phyloP scores from a whole-genome alignment of 768 basidiomycete genomes.

The Psilocybe tampanensis region DNA sequence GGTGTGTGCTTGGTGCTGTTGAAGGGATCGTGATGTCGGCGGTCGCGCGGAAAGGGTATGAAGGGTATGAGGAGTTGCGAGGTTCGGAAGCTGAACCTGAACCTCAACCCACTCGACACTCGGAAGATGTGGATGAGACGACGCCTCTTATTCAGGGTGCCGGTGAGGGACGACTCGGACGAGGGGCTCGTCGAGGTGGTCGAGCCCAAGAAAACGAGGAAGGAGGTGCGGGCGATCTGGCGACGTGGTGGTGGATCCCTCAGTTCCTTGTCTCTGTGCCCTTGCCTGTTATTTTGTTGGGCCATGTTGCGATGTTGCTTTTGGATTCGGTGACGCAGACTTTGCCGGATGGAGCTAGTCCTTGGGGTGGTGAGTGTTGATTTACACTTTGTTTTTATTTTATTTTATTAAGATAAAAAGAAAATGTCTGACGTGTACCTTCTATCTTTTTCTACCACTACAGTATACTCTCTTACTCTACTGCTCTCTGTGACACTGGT shows the following conservation, averaged over 20 bases:
- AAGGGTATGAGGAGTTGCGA: slow-evolving; percentile 19
- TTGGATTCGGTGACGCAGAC: slow-evolving; percentile 30
- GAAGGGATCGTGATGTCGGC: slow-evolving; percentile 28
- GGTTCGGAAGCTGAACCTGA: slow-evolving; percentile 14
- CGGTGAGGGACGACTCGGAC: too few relatives aligned
- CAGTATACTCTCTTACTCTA: slow-evolving; percentile 24
- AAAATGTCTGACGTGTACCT: neutral
- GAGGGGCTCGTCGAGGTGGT: too few relatives aligned
- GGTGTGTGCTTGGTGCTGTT: slow-evolving; percentile 36
- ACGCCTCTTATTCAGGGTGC: slow-evolving; percentile 23
- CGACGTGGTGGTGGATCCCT: slow-evolving; percentile 31
- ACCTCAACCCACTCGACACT: neutral
- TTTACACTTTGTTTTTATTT: neutral
- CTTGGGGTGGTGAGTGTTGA: slow-evolving; percentile 24
- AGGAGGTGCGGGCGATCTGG: slow-evolving; percentile 9
- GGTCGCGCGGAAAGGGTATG: slow-evolving; percentile 4
- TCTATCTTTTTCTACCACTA: neutral
- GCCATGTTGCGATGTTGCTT: slow-evolving; percentile 27
- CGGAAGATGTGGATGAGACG: slow-evolving; percentile 18
- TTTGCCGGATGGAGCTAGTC: slow-evolving; percentile 29
- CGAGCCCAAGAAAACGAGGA: slow-evolving; percentile 21
- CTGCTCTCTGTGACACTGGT: slow-evolving; percentile 20
- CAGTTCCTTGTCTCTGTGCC: slow-evolving; percentile 31
- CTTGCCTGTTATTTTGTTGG: slow-evolving; percentile 27
- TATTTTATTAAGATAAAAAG: neutral